Percentiles rank a stretch among this genome's conserved stretches.
Conservation (phyloP, 306 rosid species). For the Citrullus colocynthis region DNA sequence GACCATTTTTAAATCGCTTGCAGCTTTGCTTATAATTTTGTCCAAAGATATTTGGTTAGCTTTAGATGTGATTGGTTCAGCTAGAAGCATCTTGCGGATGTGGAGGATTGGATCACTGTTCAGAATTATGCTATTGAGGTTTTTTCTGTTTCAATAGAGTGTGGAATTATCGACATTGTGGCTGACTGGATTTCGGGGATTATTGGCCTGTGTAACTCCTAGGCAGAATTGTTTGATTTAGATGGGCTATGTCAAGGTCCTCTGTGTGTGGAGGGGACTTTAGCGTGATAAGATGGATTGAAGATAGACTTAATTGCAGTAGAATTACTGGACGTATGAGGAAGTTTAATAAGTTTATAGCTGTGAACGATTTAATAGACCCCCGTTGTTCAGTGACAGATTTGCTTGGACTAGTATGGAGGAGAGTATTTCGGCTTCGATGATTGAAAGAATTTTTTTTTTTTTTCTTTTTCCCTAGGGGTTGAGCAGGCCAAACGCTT, state of each 20-base stretch:
- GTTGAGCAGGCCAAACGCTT: not conserved
- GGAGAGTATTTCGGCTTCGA: not conserved
- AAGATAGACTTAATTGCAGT: not conserved
- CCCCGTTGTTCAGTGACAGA: not conserved
- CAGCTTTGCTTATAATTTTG: not conserved
- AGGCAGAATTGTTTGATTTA: not conserved
- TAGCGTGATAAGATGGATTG: not conserved
- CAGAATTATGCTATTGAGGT: too few relatives aligned
- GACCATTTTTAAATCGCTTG: not conserved
- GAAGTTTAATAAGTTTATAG: too few relatives aligned
- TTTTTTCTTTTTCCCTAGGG: not conserved
- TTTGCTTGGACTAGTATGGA: not conserved
- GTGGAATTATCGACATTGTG: too few relatives aligned
- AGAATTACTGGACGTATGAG: not conserved
- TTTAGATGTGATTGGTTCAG: too few relatives aligned
- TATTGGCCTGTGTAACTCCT: not conserved
- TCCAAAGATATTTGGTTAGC: too few relatives aligned
- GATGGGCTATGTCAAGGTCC: not conserved
- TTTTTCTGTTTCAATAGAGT: too few relatives aligned
- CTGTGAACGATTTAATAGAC: too few relatives aligned
- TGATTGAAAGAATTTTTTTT: not conserved
- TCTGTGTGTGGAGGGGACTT: not conserved
- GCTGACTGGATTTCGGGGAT: not conserved
- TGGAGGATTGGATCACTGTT: too few relatives aligned
- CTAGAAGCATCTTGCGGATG: too few relatives aligned